phyloP scores from a whole-genome alignment of 2,329 filamentous ascomycete species.

The Escovopsis sp. region DNA sequence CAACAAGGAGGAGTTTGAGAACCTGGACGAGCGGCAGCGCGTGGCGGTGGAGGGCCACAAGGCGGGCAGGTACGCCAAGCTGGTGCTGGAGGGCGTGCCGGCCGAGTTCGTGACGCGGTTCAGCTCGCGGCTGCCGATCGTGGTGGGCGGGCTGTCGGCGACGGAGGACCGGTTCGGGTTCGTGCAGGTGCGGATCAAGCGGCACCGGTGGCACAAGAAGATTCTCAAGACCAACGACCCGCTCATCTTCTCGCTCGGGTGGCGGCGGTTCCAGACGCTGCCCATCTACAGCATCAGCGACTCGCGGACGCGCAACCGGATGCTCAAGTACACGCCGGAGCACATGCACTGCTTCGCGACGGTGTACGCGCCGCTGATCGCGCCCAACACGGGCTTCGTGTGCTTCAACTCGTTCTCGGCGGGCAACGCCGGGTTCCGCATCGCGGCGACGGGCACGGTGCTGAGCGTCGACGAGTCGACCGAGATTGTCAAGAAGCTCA shows the following conservation, averaged over 20 bases:
- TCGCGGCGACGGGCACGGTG: constrained; percentile 87
- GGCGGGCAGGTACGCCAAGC: constrained; percentile 83
- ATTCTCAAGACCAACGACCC: constrained; percentile 97
- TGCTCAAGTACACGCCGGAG: constrained; percentile 98
- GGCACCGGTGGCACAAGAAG: constrained; percentile 97
- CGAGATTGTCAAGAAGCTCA: constrained; percentile 98
- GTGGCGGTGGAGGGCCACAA: constrained; percentile 77
- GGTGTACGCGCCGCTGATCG: constrained; percentile 87
- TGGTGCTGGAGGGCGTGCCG: constrained; percentile 78
- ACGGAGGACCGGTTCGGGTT: constrained; percentile 95
- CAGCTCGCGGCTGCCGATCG: constrained; percentile 65
- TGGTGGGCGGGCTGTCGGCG: constrained; percentile 80
- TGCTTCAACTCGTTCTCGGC: constrained; percentile 82
- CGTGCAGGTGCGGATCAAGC: constrained; percentile 90
- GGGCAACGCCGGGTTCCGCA: constrained; percentile 76
- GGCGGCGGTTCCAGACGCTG: constrained; percentile 85
- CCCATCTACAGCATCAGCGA: constrained; percentile 94
- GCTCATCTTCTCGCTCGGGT: constrained; percentile 90
- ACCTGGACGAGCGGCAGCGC: constrained; percentile 70
- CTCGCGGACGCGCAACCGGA: constrained; percentile 81
- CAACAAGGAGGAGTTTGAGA: constrained; percentile 86
- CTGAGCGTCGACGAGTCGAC: constrained; percentile 88
- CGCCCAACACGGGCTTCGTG: constrained; percentile 90
- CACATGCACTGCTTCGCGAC: constrained; percentile 98
- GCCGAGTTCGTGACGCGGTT: constrained; percentile 81